Conservation (phyloP, 495 filamentous ascomycete genomes). For the Xylaria scruposa region DNA sequence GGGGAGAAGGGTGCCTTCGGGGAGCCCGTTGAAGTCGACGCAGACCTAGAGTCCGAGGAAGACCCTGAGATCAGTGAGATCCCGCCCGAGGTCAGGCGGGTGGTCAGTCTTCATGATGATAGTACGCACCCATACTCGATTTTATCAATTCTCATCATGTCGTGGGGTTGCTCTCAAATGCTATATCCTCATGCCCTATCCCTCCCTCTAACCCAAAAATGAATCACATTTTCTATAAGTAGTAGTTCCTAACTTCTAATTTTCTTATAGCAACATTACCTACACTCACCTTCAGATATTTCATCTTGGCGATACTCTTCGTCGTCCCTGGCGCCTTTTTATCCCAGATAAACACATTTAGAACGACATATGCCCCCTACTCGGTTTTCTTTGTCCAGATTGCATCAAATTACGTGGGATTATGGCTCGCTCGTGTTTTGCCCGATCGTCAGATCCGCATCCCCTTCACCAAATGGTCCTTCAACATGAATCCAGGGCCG, state of each 20-base stretch:
- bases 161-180: neutral
- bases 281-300: slow-evolving; percentile 64
- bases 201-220: neutral
- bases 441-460: slow-evolving; percentile 54
- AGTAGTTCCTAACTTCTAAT: neutral
- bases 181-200: neutral
- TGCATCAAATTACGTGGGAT: slow-evolving; percentile 60
- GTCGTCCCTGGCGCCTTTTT: slow-evolving; percentile 61
- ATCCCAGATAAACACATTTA: slow-evolving; percentile 59
- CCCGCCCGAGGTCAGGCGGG: slow-evolving; percentile 56
- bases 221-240: neutral
- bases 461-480: slow-evolving; percentile 56
- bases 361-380: slow-evolving; percentile 62
- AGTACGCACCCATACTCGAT: slow-evolving; percentile 16
- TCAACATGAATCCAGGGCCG: slow-evolving; percentile 61
- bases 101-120: slow-evolving; percentile 61
- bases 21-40: slow-evolving; percentile 43
- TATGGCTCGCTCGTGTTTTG: slow-evolving; percentile 58
- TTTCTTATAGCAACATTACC: slow-evolving; percentile 44
- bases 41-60: slow-evolving; percentile 46
- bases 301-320: slow-evolving; percentile 59
- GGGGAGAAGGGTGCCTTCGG: slow-evolving; percentile 37
- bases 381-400: slow-evolving; percentile 66
- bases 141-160: neutral
- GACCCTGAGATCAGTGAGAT: slow-evolving; percentile 56